Percentiles rank a stretch among this genome's conserved stretches.
These are phyloP conservation scores for Acanthamoeba sp. DNA, from an alignment of 208 protist genomes.

Conservation along the genomic window DNA sequence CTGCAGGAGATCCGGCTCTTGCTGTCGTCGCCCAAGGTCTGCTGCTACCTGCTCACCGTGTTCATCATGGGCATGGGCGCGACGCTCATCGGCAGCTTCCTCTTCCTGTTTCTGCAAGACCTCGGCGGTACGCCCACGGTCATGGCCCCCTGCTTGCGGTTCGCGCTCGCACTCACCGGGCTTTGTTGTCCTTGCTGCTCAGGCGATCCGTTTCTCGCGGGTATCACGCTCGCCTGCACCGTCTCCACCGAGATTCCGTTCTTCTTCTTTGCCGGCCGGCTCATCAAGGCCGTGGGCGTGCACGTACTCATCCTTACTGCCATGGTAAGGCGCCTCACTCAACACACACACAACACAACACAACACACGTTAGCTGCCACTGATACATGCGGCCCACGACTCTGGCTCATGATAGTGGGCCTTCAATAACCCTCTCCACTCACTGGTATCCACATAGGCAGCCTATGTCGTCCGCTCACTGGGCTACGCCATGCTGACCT, in stretches of 20 bases:
- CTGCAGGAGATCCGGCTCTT: slow-evolving; percentile 4
- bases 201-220: slow-evolving; percentile 15
- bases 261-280: slow-evolving; percentile 49
- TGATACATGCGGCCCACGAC: neutral
- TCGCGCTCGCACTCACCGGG: neutral
- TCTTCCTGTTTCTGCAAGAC: slow-evolving; percentile 44
- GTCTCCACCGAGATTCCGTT: slow-evolving; percentile 54
- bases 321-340: too few species aligned
- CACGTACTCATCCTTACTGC: slow-evolving; percentile 34
- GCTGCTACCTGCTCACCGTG: slow-evolving; percentile 26
- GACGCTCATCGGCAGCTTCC: slow-evolving; percentile 31
- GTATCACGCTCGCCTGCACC: neutral
- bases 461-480: slow-evolving; percentile 21
- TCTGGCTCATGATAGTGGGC: too few species aligned
- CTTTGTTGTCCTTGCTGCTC: neutral
- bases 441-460: neutral
- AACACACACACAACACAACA: too few species aligned
- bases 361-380: neutral
- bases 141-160: too few species aligned
- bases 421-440: neutral
- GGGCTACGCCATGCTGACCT: slow-evolving; percentile 14
- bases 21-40: neutral
- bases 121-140: neutral
- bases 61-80: slow-evolving; percentile 67
- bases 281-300: slow-evolving; percentile 6